Evolutionary conservation across 192 early-diverging fungal genomes (phyloP), one percentile per base, ranked within the genome.

Genomic region (Backusella circina): DNA sequence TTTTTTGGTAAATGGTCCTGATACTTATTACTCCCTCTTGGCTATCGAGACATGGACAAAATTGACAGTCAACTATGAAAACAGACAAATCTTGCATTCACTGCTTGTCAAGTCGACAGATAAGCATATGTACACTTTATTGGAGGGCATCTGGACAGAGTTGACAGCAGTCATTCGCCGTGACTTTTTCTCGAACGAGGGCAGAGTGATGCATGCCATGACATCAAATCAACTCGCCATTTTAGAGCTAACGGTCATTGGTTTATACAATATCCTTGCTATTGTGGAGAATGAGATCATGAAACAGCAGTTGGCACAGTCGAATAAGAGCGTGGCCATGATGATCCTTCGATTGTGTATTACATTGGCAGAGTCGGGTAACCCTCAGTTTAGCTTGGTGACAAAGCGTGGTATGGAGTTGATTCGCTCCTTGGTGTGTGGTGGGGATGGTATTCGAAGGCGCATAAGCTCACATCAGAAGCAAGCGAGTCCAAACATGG

Each of bases 41-140:
- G 89, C 91, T 2, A 81, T 91, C 32, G 91, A 93, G 80, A 82
- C 86, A 1, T 75, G 87, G 70, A 85, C 88, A 12, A 91, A 91
- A 75, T 71, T 93, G 8, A 82, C 88, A 1, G 84, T 91, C 33
- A 79, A 82, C 9, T 83, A 86, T 61, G 87, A 88, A 2, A 91
- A 91, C 73, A 84, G 83, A 32, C 30, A 83, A n/a, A 28, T 87
- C 10, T 73, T 90, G 37, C 70, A 84, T 2, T 73, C 75, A 6
- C 65, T 85, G 1, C 76, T 80, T 35, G 41, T 72, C 9, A 75
- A 79, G 1, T 64, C 77, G 32, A 32, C 78, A 13, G 65, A 51
- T 18, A 77, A 61, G 16, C 61, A 71, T 5, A 82, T 74, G n/a
- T 78, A 75, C n/a, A 28, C 13, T 31, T 68, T 75, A 73, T 72